phyloP scores from a whole-genome alignment of 1,139 yeast species.

The Suhomyces bolitotheri region DNA sequence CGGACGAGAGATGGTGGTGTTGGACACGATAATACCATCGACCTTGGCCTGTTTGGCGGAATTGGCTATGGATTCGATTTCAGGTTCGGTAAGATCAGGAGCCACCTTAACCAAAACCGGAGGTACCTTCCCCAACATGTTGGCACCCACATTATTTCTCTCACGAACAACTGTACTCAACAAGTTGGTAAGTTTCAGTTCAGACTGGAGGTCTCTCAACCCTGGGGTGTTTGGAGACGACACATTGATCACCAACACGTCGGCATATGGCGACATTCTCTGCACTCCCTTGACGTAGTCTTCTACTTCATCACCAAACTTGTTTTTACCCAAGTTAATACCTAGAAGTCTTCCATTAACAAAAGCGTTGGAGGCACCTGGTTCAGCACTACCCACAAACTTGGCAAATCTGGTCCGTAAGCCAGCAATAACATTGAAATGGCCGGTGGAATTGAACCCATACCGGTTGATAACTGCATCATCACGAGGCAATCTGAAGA shows the following conservation, averaged over 20 bases:
- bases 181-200: conserved; percentile 65
- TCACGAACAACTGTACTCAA: conserved; percentile 64
- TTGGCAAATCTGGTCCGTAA: conserved; percentile 60
- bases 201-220: conserved; percentile 79
- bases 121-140: conserved; percentile 49
- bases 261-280: conserved; percentile 80
- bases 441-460: conserved; percentile 94
- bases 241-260: conserved; percentile 86
- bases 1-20: conserved; percentile 88
- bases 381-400: conserved; percentile 27
- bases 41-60: conserved; percentile 76
- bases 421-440: conserved; percentile 65
- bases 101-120: conserved; percentile 91
- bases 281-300: conserved; percentile 87
- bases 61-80: conserved; percentile 78
- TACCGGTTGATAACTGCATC: conserved; percentile 91
- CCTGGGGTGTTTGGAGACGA: conserved; percentile 98
- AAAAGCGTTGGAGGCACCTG: conserved; percentile 53
- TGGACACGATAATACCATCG: conserved; percentile 90
- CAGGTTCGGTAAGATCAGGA: conserved; percentile 84
- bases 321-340: conserved; percentile 88
- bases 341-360: conserved; percentile 68
- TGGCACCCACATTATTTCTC: conserved; percentile 48
- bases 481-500: conserved; percentile 81
- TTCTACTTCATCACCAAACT: conserved; percentile 82